These are phyloP conservation scores for Xylariaceae sp. DNA, from an alignment of 2,329 filamentous ascomycete species.

Conservation along the genomic window DNA sequence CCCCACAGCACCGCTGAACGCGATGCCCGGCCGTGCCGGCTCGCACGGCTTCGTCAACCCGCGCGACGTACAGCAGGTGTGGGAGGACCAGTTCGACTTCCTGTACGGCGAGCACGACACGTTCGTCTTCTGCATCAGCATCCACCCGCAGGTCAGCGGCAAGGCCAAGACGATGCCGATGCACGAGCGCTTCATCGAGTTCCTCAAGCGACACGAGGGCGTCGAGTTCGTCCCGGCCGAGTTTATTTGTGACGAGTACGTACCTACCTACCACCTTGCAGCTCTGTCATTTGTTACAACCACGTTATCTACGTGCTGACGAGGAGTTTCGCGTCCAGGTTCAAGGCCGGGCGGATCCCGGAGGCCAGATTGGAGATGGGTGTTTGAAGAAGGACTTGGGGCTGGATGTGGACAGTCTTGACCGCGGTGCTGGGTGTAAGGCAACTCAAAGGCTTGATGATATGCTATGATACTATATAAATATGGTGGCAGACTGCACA, in stretches of 20 bases:
- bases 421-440: too few relatives aligned
- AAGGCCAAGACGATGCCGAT: slow-evolving; percentile 2
- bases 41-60: slow-evolving; percentile 3
- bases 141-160: slow-evolving; percentile 4
- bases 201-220: slow-evolving; percentile 2
- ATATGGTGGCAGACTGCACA: too few relatives aligned
- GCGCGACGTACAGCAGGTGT: neutral
- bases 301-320: neutral
- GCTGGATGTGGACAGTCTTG: too few relatives aligned
- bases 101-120: slow-evolving; percentile 3
- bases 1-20: slow-evolving; percentile 1
- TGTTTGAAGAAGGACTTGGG: too few relatives aligned
- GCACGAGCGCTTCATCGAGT: slow-evolving; percentile 4
- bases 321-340: neutral
- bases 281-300: neutral
- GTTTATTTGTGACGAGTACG: slow-evolving; percentile 1
- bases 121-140: slow-evolving; percentile 4
- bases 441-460: too few relatives aligned
- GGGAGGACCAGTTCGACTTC: slow-evolving; percentile 2
- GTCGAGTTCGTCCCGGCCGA: slow-evolving; percentile 2
- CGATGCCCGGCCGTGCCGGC: neutral
- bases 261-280: neutral
- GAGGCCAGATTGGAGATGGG: neutral
- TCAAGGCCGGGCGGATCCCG: slow-evolving; percentile 1
- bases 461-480: too few relatives aligned